Evolutionary conservation across 2,329 filamentous ascomycete species (phyloP).

Genomic region (Cadophora malorum): DNA sequence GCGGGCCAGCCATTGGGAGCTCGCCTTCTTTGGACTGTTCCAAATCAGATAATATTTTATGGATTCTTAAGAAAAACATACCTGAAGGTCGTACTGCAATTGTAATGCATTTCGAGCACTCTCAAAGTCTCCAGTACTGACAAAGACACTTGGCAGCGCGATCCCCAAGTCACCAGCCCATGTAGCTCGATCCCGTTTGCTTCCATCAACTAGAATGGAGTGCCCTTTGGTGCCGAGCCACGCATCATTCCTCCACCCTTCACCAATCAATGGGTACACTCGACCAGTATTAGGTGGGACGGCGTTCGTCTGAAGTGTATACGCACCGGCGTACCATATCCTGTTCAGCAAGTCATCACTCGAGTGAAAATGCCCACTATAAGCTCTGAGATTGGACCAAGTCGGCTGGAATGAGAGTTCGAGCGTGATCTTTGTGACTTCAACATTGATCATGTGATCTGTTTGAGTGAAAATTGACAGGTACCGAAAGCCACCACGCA

Average conservation of each 20-base stretch:
- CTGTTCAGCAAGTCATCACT: slow-evolving; percentile 58
- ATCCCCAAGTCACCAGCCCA: slow-evolving; percentile 69
- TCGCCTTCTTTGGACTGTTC: slow-evolving; percentile 41
- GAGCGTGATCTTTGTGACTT: slow-evolving; percentile 45
- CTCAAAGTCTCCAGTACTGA: slow-evolving; percentile 60
- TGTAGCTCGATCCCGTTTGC: slow-evolving; percentile 64
- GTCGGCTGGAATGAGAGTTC: slow-evolving; percentile 50
- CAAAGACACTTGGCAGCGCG: slow-evolving; percentile 58
- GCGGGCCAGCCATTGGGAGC: slow-evolving; percentile 58
- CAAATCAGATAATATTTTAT: not conserved
- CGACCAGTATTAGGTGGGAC: slow-evolving; percentile 37
- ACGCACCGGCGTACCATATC: slow-evolving; percentile 58
- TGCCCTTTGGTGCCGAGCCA: slow-evolving; percentile 36
- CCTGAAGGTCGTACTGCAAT: slow-evolving; percentile 25
- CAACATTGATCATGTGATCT: slow-evolving; percentile 35
- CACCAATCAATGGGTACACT: slow-evolving; percentile 19
- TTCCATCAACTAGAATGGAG: slow-evolving; percentile 53
- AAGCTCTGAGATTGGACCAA: slow-evolving; percentile 53
- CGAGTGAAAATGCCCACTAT: slow-evolving; percentile 61
- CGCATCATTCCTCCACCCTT: slow-evolving; percentile 26
- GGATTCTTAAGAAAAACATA: slow-evolving; percentile 41
- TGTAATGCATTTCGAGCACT: slow-evolving; percentile 57
- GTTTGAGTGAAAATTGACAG: slow-evolving; percentile 54
- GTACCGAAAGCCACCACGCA: slow-evolving; percentile 61
- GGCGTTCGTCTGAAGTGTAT: slow-evolving; percentile 48